These are phyloP conservation scores for Fusarium agapanthi DNA, from an alignment of 2,329 filamentous ascomycete species.

Conservation along the genomic window DNA sequence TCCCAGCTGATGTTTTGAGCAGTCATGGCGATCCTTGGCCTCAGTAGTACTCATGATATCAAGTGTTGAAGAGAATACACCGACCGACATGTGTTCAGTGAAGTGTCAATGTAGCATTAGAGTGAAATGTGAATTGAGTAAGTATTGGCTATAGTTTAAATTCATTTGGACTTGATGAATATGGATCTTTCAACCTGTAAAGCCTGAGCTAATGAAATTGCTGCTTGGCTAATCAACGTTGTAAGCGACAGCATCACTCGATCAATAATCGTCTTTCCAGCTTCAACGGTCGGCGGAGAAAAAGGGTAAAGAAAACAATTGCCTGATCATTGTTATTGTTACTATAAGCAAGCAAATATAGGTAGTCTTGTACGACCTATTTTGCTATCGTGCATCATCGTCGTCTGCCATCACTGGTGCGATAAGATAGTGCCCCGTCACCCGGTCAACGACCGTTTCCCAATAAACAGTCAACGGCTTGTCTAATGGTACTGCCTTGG, in stretches of 20 bases:
- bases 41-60: slow-evolving; percentile 6
- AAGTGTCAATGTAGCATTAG: neutral
- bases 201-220: neutral
- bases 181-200: neutral
- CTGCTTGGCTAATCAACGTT: slow-evolving; percentile 4
- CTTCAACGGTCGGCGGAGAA: neutral
- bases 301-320: neutral
- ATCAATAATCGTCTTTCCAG: neutral
- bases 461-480: slow-evolving; percentile 44
- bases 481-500: slow-evolving; percentile 21
- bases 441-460: slow-evolving; percentile 38
- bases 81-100: neutral
- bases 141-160: neutral
- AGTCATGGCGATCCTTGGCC: neutral
- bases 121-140: neutral
- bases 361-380: neutral
- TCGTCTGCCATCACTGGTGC: slow-evolving; percentile 13
- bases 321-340: neutral
- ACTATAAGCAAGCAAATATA: neutral
- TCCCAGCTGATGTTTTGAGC: neutral
- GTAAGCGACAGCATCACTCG: neutral
- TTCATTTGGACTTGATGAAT: neutral
- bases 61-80: neutral
- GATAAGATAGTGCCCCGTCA: slow-evolving; percentile 37
- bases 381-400: slow-evolving; percentile 17